phyloP scores from a whole-genome alignment of 768 basidiomycete species.

The Kwoniella botswanensis region DNA sequence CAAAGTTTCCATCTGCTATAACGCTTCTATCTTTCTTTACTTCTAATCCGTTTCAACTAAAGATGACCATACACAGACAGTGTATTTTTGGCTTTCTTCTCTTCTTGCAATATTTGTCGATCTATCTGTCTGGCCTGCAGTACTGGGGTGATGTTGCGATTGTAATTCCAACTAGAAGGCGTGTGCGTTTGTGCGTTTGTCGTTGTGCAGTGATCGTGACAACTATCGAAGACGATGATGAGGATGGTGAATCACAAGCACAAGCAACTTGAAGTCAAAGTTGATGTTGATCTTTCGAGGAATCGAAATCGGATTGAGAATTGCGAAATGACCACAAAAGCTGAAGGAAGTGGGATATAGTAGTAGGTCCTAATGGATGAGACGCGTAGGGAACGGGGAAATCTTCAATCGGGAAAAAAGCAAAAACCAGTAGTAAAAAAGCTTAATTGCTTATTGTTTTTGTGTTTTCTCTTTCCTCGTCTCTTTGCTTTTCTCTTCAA shows the following conservation, averaged over 20 bases:
- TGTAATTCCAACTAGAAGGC: not conserved
- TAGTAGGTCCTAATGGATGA: not conserved
- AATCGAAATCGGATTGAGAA: no score
- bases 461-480: not conserved
- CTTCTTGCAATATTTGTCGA: not conserved
- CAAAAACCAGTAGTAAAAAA: not conserved
- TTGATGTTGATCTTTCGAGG: not conserved
- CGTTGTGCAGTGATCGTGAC: not conserved
- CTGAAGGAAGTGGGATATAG: not conserved
- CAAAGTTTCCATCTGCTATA: not conserved
- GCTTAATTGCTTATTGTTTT: not conserved
- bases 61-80: not conserved
- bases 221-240: not conserved
- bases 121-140: not conserved
- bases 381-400: not conserved
- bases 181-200: not conserved
- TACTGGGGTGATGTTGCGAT: not conserved
- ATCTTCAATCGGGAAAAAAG: not conserved
- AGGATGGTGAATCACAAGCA: constrained; percentile 1
- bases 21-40: not conserved
- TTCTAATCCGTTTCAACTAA: not conserved
- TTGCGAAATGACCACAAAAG: no score
- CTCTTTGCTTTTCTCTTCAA: not conserved
- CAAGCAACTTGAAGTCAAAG: not conserved
- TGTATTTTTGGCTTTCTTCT: not conserved